Evolutionary conservation across 306 rosid species (phyloP).

Genomic region (Cucumis cinereus): DNA sequence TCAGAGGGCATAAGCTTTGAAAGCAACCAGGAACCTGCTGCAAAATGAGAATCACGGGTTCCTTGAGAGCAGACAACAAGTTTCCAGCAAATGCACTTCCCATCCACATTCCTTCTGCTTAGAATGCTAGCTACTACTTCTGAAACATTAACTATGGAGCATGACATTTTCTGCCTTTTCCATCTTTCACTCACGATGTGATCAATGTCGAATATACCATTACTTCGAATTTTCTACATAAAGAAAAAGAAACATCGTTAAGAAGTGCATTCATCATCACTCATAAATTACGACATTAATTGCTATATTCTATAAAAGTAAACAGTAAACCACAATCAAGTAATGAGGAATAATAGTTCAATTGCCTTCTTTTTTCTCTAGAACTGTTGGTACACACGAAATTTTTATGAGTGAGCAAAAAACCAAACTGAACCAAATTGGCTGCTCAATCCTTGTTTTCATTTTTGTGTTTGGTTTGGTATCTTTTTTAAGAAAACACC

Average conservation of each 20-base stretch:
- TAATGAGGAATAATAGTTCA: background rate
- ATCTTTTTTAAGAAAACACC: background rate
- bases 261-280: background rate
- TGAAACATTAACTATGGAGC: conserved; percentile 70
- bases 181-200: conserved; percentile 44
- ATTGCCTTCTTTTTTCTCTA: background rate
- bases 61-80: conserved; percentile 40
- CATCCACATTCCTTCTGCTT: conserved; percentile 43
- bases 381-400: background rate
- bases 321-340: background rate
- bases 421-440: background rate
- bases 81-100: conserved; percentile 81
- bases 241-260: background rate
- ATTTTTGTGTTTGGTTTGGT: background rate
- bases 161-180: conserved; percentile 47
- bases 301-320: background rate
- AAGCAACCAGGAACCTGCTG: conserved; percentile 53
- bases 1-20: conserved; percentile 61
- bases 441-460: background rate
- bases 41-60: conserved; percentile 7
- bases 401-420: background rate
- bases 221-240: conserved; percentile 36
- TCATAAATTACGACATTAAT: background rate
- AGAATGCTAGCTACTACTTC: conserved; percentile 42
- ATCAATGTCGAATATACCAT: conserved; percentile 60